Evolutionary conservation across 73 alveolate genomes (phyloP).

Genomic region (Diophrys appendiculata): DNA sequence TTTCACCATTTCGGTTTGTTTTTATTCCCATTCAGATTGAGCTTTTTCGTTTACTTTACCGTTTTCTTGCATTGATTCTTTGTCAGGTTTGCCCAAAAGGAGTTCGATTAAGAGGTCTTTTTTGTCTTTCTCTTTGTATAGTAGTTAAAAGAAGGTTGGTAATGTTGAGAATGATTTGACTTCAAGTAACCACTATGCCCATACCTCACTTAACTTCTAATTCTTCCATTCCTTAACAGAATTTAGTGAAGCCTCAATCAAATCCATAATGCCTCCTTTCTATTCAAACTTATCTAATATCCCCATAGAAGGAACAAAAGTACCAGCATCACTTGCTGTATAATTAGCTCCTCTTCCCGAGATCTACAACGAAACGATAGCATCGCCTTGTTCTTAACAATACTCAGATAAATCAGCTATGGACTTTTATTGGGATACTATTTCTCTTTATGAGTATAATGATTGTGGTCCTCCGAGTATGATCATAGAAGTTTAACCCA

Average conservation of each 20-base stretch:
- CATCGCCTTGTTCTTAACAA: slow-evolving; percentile 5
- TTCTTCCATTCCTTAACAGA: slow-evolving; percentile 59
- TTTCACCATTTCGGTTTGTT: slow-evolving; percentile 68
- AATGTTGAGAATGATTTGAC: slow-evolving; percentile 56
- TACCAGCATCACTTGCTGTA: too few species aligned
- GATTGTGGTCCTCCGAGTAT: slow-evolving; percentile 23
- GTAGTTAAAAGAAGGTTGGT: slow-evolving; percentile 70
- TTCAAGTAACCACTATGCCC: slow-evolving; percentile 71
- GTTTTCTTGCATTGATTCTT: slow-evolving; percentile 18
- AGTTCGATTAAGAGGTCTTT: slow-evolving; percentile 69
- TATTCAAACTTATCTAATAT: slow-evolving; percentile 63
- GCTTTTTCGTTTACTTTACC: slow-evolving; percentile 35
- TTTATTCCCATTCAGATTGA: slow-evolving; percentile 56
- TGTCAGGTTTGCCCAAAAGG: slow-evolving; percentile 69
- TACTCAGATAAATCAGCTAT: background rate
- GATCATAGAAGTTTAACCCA: slow-evolving; percentile 9
- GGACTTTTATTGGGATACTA: background rate
- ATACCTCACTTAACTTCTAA: slow-evolving; percentile 49
- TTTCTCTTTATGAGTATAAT: slow-evolving; percentile 1
- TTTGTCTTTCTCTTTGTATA: slow-evolving; percentile 57
- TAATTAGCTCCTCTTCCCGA: too few species aligned
- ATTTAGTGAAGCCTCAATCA: slow-evolving; percentile 55
- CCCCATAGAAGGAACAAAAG: slow-evolving; percentile 28
- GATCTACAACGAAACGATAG: too few species aligned
- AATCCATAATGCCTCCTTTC: slow-evolving; percentile 63